These are phyloP conservation scores for Kipferlia bialata DNA, from an alignment of 78 protist species.

Conservation along the genomic window DNA sequence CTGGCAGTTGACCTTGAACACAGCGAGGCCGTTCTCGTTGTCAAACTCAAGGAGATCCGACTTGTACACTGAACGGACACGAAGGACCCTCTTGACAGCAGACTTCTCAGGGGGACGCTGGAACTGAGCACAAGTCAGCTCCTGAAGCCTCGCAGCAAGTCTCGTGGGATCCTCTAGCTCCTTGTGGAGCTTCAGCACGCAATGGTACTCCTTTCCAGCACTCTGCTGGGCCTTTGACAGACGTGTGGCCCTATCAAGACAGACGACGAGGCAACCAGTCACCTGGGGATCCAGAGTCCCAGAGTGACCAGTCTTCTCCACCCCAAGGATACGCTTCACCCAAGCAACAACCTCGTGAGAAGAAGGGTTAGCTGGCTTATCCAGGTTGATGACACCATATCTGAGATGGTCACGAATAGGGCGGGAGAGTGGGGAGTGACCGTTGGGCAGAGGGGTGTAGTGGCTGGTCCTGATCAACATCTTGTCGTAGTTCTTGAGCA, in stretches of 20 bases:
- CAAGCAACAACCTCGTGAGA: conserved; percentile 86
- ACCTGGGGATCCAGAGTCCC: conserved; percentile 99
- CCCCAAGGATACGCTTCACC: conserved; percentile 74
- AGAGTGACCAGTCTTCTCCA: conserved; percentile 72
- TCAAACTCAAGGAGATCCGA: conserved; percentile 81
- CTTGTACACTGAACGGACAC: conserved; percentile 90
- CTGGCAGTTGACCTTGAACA: conserved; percentile 86
- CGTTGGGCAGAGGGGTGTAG: conserved; percentile 87
- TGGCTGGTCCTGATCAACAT: conserved; percentile 79
- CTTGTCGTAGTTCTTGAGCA: conserved; percentile 70
- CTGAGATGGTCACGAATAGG: conserved; percentile 74
- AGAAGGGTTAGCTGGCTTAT: conserved; percentile 99
- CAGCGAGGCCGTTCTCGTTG: conserved; percentile 40
- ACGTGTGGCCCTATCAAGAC: conserved; percentile 95
- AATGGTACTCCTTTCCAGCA: conserved; percentile 95
- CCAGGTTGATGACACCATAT: conserved; percentile 95
- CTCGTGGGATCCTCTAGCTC: conserved; percentile 28
- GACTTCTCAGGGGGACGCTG: conserved; percentile 98
- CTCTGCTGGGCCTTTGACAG: conserved; percentile 98
- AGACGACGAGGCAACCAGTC: conserved; percentile 93
- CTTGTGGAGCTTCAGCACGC: conserved; percentile 76
- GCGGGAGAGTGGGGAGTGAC: conserved; percentile 84
- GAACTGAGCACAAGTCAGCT: conserved; percentile 91
- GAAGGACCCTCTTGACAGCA: conserved; percentile 86
- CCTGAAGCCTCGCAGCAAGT: conserved; percentile 44